Base-by-base conservation (phyloP, 179 eudicot genomes). In the Monotropa hypopitys region DNA sequence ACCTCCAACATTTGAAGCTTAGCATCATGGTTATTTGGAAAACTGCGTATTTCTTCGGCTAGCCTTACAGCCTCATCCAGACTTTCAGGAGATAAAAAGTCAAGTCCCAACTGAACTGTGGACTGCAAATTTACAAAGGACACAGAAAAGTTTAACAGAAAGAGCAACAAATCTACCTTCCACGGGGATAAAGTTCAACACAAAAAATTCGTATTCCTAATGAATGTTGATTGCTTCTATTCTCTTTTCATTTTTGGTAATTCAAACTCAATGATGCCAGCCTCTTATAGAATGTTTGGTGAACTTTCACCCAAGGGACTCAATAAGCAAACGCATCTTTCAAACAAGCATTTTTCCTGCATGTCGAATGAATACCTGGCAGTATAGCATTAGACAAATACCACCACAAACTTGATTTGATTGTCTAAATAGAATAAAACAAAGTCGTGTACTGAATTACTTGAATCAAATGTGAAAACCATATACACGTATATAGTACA, bases 1-100 rank as follows among this genome's bases (percentile, higher is more conserved):
- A 93, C 99, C 97, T 95, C 99, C 82, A 95, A 84, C 86, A 90
- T 88, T 83, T 93, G 99, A 84, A 91, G 93, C 89, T 93, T 95
- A 15, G 93, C 89, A 47, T 89, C 87, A 81, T 91, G 99, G 83
- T 93, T 89, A 78, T 90, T 88, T 73, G 99, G 97, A 84, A 95
- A 95, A 79, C 87, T 82, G 20, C 98, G 99, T 57, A 95, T 87
- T 76, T 95, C 99, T 83, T 89, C 93, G 77, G 97, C 90, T 83
- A 91, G 75, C 80, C 84, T 88, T 65, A 81, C 82, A 67, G 98
- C 89, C 78, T 85, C 92, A 73, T 70, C 81, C 56, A 95, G 84
- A 86, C 99, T 95, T 82, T 95, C 99, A 57, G 98, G 99, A 79
- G 92, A 95, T 61, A 95, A 85, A 81, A 95, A 95, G 87, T 93